Base-by-base conservation (phyloP, 768 basidiomycete species). In the Boletellus ananiceps region DNA sequence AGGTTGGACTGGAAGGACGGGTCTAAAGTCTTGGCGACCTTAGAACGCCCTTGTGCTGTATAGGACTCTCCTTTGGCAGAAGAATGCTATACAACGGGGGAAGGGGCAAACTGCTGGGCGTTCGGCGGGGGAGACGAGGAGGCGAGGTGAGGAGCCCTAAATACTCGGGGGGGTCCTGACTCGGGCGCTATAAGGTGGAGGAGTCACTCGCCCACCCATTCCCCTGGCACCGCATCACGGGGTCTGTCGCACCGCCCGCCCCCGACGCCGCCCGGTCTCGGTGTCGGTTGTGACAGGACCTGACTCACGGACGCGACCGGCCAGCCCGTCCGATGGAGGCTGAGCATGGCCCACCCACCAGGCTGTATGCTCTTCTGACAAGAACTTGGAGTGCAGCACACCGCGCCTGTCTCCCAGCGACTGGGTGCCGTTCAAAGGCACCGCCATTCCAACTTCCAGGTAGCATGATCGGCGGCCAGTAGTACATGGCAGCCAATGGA, bases 1-100 rank as follows among this genome's bases (percentile, higher is more conserved):
- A 49, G 48, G 59, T 39, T 48, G 51, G 49, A 45, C 33, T 25
- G 58, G 40, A 47, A 62, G 67, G 62, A 64, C 56, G 46, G 31
- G 54, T 41, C 71, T 60, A 65, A 66, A 69, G 67, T 61, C 66
- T 72, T 8, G 59, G 59, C 66, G 67, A 62, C 74, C 71, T 69
- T 75, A 73, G 77, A 53, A 57, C 60, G 74, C 64, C 74, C 73
- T 68, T 52, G 39, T 37, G 16, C 2, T 57, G 60, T 59, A 54
- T 52, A 57, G 54, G 12, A 50, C 36, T 50, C 60, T 57, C 60
- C 58, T 46, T 21, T 31, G 1, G 27, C 1, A 40, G 59, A 61
- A 62, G 56, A 59, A 57, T 42, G 50, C 56, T 69, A 56, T 54
- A 62, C 53, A 32, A 42, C 5, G n/a, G 27, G 46, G 13, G 29